Base-by-base conservation (phyloP, 306 rosid species). In the Castanea mollissima region DNA sequence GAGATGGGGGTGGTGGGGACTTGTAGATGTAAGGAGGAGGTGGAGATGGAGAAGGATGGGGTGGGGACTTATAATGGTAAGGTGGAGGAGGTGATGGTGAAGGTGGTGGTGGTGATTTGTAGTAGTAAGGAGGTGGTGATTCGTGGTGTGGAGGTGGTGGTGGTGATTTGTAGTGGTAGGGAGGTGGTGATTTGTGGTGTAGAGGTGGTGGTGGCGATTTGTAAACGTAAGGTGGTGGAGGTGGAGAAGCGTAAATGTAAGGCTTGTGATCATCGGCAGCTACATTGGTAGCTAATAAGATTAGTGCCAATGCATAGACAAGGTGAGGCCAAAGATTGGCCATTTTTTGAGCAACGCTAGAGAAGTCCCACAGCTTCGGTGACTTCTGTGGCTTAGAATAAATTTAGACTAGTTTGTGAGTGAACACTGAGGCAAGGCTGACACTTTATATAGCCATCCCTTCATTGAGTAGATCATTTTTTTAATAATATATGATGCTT, bases 301-400 rank as follows among this genome's bases (percentile, higher is more conserved):
- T 55, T 71, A 79, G 5, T 63, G 81, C 87, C 59, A 79, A 46
- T 27, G 78, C 81, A 83, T 10, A 79, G 38, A 56, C 35, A 3
- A 83, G 65, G 29, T 19, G 52, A 23, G 78, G 87, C 84, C 83
- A 79, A 71, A 4, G 68, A 63, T 44, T 71, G 76, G 81, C 81
- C 87, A 83, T 83, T 64, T 63, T 58, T 71, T 70, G 18, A 55
- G 81, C 21, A 55, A 16, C 8, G 23, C 74, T 27, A 15, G 6
- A 62, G 25, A 32, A 19, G 18, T 34, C 71, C 19, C 54, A 63
- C 56, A 27, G 38, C 64, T 49, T 41, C 13, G 27, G 32, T 25
- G 60, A 70, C 69, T 71, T 63, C 3, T 35, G 25, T 27, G 19
- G 31, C 38, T 41, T 25, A 10, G 46, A 41, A 23, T 49, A 56